These are phyloP conservation scores for Friedmanniomyces simplex DNA, from an alignment of 495 filamentous ascomycete species.

Conservation along the genomic window DNA sequence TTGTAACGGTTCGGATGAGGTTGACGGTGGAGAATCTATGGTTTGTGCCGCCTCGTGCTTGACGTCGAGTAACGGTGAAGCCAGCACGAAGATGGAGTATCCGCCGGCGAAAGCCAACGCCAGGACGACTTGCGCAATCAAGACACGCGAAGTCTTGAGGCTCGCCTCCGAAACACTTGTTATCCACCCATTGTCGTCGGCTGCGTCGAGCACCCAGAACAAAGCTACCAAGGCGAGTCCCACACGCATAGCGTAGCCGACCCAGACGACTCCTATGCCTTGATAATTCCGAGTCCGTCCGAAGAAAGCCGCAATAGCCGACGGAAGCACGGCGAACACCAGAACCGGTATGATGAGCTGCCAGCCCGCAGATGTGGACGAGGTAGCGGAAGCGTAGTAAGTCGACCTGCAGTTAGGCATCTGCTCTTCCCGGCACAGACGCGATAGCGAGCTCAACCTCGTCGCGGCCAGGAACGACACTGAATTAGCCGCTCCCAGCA, in stretches of 20 bases:
- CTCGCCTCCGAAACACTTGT: constrained; percentile 43
- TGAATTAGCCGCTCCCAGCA: constrained; percentile 72
- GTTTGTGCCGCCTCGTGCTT: constrained; percentile 21
- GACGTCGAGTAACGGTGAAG: constrained; percentile 28
- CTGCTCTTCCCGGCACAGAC: constrained; percentile 93
- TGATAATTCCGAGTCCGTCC: constrained; percentile 68
- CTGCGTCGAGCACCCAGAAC: constrained; percentile 85
- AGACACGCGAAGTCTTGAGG: constrained; percentile 62
- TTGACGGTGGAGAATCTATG: constrained; percentile 11
- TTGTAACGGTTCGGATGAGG: constrained; percentile 22
- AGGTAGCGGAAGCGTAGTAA: constrained; percentile 84
- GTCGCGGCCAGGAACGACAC: constrained; percentile 71
- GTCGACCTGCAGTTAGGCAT: constrained; percentile 95
- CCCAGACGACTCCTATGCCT: constrained; percentile 71
- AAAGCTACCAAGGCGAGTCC: constrained; percentile 65
- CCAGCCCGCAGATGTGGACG: constrained; percentile 89
- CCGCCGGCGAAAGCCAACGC: constrained; percentile 54
- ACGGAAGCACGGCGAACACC: constrained; percentile 62
- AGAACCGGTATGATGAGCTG: constrained; percentile 71
- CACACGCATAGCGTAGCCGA: constrained; percentile 66
- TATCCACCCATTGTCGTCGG: constrained; percentile 83
- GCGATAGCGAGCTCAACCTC: constrained; percentile 75
- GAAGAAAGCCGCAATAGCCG: constrained; percentile 70
- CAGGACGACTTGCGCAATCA: constrained; percentile 66
- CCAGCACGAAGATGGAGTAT: constrained; percentile 28